Base-by-base conservation (phyloP, 805 yeast species). In the Barnettozyma sucrosica region DNA sequence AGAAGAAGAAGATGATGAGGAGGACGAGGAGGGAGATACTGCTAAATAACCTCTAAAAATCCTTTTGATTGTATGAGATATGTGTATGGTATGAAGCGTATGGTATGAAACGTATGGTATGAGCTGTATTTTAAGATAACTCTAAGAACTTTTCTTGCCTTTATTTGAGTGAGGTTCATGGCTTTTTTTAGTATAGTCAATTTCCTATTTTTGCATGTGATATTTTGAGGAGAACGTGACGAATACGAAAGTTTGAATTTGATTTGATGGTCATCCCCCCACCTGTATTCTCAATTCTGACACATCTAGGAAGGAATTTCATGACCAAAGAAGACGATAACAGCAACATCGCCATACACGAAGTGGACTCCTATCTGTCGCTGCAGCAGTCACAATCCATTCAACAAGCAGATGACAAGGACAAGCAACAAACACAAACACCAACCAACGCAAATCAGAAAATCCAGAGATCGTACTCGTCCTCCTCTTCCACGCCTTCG, bases 1-100 rank as follows among this genome's bases (percentile, higher is more conserved):
- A 11, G 66, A 58, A 2, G 65, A 56, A 9, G 66, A 59, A 26
- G 62, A 57, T 10, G 64, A 51, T 11, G 57, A 54, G 30, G 52
- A 23, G 7, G 55, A 39, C 11, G 53, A 46, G 6, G 50, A 38
- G 21, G 45, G 20, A 45, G 49, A 46, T 18, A 33, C 28, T 7
- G 34, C 39, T 16, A 16, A 26, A 33, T 26, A 40, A 9, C n/a
- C 7, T 6, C 9, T 13, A 14, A 7, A 16, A 34, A 4, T 7
- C 18, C 5, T 18, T 13, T 34, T 34, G 13, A 28, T 11, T 28
- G 16, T 13, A 28, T 28, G 7, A 26, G 30, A 28, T 28, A 28
- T 28, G 32, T 8, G 5, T 28, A 13, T 28, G 16, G 14, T 11
- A 28, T 11, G 9, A 28, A 5, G 7, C 7, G 32, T 4, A 28